phyloP scores from a whole-genome alignment of 1,139 yeast species.

The Nakaseomyces kungkrabaensis region DNA sequence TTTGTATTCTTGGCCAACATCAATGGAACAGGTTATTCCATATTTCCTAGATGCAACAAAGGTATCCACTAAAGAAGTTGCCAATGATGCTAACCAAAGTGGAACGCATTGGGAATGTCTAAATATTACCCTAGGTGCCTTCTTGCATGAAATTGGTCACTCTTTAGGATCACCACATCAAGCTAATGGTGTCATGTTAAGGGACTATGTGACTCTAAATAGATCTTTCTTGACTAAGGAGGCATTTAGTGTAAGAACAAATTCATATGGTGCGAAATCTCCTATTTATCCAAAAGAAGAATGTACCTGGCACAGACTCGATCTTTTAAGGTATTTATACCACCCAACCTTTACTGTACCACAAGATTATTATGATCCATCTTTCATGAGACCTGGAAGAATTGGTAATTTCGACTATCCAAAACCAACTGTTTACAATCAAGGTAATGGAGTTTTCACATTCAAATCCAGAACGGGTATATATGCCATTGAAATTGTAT shows the following conservation, averaged over 20 bases:
- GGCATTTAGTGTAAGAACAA: slow-evolving; percentile 44
- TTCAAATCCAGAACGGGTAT: slow-evolving; percentile 56
- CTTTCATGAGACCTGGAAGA: slow-evolving; percentile 25
- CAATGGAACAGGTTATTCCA: slow-evolving; percentile 58
- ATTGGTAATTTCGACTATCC: slow-evolving; percentile 20
- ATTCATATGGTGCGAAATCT: slow-evolving; percentile 33
- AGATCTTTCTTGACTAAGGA: slow-evolving; percentile 76
- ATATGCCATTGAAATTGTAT: slow-evolving; percentile 52
- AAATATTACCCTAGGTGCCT: slow-evolving; percentile 83
- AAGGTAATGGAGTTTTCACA: slow-evolving; percentile 36
- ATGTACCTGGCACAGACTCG: slow-evolving; percentile 83
- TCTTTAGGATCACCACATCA: slow-evolving; percentile 87
- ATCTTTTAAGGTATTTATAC: slow-evolving; percentile 61
- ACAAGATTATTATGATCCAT: slow-evolving; percentile 39
- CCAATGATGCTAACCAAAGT: slow-evolving; percentile 78
- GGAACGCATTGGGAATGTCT: slow-evolving; percentile 87
- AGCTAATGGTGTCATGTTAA: slow-evolving; percentile 77
- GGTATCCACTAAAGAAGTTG: slow-evolving; percentile 59
- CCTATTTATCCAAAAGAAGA: slow-evolving; percentile 54
- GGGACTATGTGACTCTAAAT: slow-evolving; percentile 75
- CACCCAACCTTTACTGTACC: slow-evolving; percentile 77
- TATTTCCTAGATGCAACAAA: slow-evolving; percentile 63
- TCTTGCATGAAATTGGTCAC: slow-evolving; percentile 93
- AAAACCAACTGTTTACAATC: slow-evolving; percentile 37
- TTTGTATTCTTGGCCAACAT: slow-evolving; percentile 77